A percentile compares a stretch with the other conserved stretches of the same genome.
These are phyloP conservation scores for Russula ochroleuca DNA, from an alignment of 768 basidiomycete genomes.

Conservation along the genomic window DNA sequence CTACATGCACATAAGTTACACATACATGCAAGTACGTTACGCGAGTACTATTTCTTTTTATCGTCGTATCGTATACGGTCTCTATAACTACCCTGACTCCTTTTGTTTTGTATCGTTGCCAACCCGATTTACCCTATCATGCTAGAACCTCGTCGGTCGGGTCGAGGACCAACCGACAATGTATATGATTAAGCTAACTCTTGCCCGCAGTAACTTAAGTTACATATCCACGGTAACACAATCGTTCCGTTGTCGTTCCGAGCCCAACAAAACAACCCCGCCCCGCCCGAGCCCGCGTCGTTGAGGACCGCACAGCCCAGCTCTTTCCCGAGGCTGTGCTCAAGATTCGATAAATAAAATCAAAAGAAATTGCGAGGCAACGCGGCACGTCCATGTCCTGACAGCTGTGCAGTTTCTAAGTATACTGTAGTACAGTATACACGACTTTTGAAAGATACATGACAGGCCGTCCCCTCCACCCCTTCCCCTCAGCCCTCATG, in stretches of 20 bases:
- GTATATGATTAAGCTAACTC: constrained; percentile 7
- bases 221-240: no score
- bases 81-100: constrained; percentile 22
- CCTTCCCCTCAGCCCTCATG: background rate
- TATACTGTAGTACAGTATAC: background rate
- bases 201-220: no score
- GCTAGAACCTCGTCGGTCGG: background rate
- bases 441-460: background rate
- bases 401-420: constrained; percentile 3
- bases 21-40: background rate
- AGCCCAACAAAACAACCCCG: no score
- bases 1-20: background rate
- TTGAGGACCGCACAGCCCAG: no score
- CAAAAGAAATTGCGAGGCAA: background rate
- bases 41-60: background rate
- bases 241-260: no score
- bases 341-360: no score
- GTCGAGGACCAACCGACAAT: background rate
- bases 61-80: constrained; percentile 5
- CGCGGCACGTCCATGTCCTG: background rate
- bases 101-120: constrained; percentile 24
- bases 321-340: no score
- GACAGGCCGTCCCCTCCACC: background rate
- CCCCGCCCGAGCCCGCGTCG: no score
- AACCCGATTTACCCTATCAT: background rate